Evolutionary conservation across 2,329 filamentous ascomycete species (phyloP).

Genomic region (Aspergillus fructus): DNA sequence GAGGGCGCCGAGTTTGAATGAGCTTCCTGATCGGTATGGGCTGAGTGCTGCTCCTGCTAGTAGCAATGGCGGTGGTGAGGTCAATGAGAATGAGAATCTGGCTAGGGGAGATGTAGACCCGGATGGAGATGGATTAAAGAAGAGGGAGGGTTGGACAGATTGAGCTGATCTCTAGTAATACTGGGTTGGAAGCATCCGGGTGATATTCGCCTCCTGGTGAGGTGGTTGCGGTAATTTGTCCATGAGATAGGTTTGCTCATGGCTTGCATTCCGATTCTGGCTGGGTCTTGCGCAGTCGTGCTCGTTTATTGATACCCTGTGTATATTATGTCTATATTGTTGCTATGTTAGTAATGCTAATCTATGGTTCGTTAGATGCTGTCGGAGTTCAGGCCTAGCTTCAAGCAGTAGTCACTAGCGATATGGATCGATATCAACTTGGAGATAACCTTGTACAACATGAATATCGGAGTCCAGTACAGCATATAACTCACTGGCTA

Average conservation of each 20-base stretch:
- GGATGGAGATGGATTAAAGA: constrained; percentile 8
- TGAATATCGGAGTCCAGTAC: too few species aligned
- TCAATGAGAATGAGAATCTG: constrained; percentile 1
- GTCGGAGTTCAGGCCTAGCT: constrained; percentile 10
- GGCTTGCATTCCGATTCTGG: background rate
- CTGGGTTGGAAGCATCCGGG: background rate
- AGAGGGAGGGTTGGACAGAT: background rate
- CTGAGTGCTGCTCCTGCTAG: constrained; percentile 22
- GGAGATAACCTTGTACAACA: too few species aligned
- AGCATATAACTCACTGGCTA: too few species aligned
- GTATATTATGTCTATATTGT: constrained; percentile 3
- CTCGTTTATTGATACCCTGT: constrained; percentile 18
- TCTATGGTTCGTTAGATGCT: background rate
- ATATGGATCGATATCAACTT: too few species aligned
- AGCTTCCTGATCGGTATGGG: constrained; percentile 53
- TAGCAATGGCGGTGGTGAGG: background rate
- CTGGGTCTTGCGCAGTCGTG: background rate
- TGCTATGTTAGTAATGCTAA: background rate
- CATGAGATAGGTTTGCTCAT: background rate
- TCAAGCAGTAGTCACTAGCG: too few species aligned
- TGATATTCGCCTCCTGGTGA: constrained; percentile 10
- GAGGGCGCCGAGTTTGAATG: constrained; percentile 60
- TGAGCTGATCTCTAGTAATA: background rate
- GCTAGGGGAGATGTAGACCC: constrained; percentile 2
- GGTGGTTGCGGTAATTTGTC: background rate